Percentiles rank a stretch among this genome's conserved stretches.
Evolutionary conservation across 352 stramenopile species (phyloP).

Genomic region (Phytophthora megakarya): DNA sequence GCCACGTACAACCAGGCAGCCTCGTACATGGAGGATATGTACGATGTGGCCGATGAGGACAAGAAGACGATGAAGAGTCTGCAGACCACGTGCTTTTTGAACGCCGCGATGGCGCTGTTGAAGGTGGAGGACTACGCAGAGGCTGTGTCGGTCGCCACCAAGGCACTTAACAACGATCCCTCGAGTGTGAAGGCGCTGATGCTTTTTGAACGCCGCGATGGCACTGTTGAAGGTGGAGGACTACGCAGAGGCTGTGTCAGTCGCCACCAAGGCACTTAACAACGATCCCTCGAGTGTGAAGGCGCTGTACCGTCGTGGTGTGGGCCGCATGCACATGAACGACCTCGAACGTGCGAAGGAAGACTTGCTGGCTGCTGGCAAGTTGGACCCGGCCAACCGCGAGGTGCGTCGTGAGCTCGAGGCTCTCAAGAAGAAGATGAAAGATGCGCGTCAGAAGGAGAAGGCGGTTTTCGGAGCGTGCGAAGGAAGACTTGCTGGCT

Average conservation of each 20-base stretch:
- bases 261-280: constrained; percentile 81
- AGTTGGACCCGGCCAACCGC: constrained; percentile 81
- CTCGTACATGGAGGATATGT: constrained; percentile 87
- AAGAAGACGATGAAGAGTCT: constrained; percentile 88
- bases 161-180: constrained; percentile 85
- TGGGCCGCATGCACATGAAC: constrained; percentile 84
- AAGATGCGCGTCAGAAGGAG: constrained; percentile 94
- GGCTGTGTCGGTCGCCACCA: constrained; percentile 75
- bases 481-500: constrained; percentile 87
- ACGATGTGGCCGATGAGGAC: constrained; percentile 85
- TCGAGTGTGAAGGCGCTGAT: constrained; percentile 82
- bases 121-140: constrained; percentile 92
- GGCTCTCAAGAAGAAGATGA: constrained; percentile 84
- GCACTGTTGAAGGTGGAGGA: constrained; percentile 93
- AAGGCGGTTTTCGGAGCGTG: constrained; percentile 94
- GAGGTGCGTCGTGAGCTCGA: constrained; percentile 82
- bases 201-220: constrained; percentile 94
- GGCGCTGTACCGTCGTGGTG: constrained; percentile 83
- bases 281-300: constrained; percentile 86
- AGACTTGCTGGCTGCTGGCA: constrained; percentile 81
- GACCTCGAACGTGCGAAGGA: constrained; percentile 89
- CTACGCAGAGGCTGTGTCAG: constrained; percentile 87
- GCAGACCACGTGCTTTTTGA: constrained; percentile 91
- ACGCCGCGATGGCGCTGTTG: constrained; percentile 95
- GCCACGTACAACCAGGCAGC: constrained; percentile 82